Evolutionary conservation across 2,329 filamentous ascomycete genomes (phyloP).

Genomic region (Penicillium sp.): DNA sequence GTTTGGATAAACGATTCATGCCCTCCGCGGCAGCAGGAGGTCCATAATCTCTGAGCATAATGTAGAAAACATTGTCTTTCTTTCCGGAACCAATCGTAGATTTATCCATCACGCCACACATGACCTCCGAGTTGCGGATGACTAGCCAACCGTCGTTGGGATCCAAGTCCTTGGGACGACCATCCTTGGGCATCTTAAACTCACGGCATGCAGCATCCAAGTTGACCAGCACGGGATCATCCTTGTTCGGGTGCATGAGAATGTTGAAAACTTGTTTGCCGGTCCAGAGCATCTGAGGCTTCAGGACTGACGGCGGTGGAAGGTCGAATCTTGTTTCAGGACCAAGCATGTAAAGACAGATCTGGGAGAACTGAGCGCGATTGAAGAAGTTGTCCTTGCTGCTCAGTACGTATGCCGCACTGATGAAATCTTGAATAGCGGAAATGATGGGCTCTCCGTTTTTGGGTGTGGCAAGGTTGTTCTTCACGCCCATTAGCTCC

Average conservation of each 20-base stretch:
- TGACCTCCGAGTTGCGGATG: conserved; percentile 91
- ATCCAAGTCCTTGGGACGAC: conserved; percentile 58
- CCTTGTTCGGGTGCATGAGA: conserved; percentile 80
- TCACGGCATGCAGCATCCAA: conserved; percentile 88
- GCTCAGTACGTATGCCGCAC: conserved; percentile 83
- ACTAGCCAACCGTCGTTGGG: conserved; percentile 87
- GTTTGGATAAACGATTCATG: conserved; percentile 90
- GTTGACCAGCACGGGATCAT: conserved; percentile 80
- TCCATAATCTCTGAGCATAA: conserved; percentile 91
- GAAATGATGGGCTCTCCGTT: conserved; percentile 98
- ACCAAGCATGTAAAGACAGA: conserved; percentile 92
- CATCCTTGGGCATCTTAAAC: conserved; percentile 49
- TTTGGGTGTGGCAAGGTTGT: conserved; percentile 92
- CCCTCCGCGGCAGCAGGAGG: conserved; percentile 80
- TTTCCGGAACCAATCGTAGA: conserved; percentile 94
- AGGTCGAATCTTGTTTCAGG: conserved; percentile 73
- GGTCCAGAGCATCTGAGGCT: conserved; percentile 86
- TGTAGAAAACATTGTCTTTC: conserved; percentile 96
- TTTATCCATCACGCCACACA: conserved; percentile 98
- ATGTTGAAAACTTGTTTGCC: conserved; percentile 96
- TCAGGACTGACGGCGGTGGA: conserved; percentile 79
- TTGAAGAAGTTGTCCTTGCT: conserved; percentile 93
- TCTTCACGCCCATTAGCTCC: conserved; percentile 94
- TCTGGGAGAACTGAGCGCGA: conserved; percentile 78
- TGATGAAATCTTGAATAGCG: conserved; percentile 99